Evolutionary conservation across 2,329 filamentous ascomycete genomes (phyloP).

Genomic region (Alternaria gansuensis): DNA sequence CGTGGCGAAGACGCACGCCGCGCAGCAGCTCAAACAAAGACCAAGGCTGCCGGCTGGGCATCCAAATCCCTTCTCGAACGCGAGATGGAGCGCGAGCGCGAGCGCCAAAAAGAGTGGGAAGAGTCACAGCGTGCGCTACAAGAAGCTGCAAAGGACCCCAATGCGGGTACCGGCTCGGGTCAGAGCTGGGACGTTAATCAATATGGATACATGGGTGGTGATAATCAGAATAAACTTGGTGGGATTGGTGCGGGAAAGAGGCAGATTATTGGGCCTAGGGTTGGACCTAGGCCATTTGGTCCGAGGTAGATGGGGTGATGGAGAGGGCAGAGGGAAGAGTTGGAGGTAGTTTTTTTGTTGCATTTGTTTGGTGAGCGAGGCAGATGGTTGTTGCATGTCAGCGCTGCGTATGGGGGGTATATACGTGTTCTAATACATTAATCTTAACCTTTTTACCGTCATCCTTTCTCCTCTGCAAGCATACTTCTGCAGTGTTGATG

Average conservation of each 20-base stretch:
- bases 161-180: constrained; percentile 72
- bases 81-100: constrained; percentile 81
- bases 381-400: not conserved
- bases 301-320: constrained; percentile 11
- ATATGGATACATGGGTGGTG: constrained; percentile 79
- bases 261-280: constrained; percentile 79
- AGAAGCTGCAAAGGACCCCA: constrained; percentile 61
- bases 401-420: not conserved
- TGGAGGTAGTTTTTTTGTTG: not conserved
- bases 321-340: not conserved
- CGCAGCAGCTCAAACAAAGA: constrained; percentile 66
- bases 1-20: constrained; percentile 70
- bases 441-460: not conserved
- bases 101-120: constrained; percentile 83
- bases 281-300: constrained; percentile 71
- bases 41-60: constrained; percentile 70
- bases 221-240: constrained; percentile 73
- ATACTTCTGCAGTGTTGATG: too few relatives aligned
- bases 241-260: constrained; percentile 69
- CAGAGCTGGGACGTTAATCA: constrained; percentile 79
- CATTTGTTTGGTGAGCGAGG: not conserved
- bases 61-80: constrained; percentile 77
- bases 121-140: constrained; percentile 73
- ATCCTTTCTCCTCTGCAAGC: not conserved
- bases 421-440: not conserved